phyloP scores from a whole-genome alignment of 176 grass and related monocot species.

The Zea luxurians region DNA sequence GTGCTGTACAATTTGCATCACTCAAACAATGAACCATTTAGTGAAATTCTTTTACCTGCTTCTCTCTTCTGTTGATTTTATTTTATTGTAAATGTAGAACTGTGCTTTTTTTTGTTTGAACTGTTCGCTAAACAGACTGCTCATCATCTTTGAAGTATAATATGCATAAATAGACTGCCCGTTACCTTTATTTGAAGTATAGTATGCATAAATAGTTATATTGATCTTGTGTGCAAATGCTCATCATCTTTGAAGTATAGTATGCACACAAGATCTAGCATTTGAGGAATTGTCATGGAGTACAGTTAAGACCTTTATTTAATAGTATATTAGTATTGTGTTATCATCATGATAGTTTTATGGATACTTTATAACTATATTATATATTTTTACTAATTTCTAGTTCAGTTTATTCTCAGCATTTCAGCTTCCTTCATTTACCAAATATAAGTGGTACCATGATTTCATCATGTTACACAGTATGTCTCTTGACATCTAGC shows the following conservation, averaged over 20 bases:
- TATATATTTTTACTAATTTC: neutral
- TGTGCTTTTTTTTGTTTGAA: slow-evolving; percentile 5
- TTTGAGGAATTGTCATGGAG: neutral
- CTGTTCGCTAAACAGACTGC: slow-evolving; percentile 2
- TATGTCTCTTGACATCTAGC: slow-evolving; percentile 7
- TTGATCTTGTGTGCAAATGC: neutral
- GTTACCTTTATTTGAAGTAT: slow-evolving; percentile 1
- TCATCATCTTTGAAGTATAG: neutral
- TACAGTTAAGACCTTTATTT: slow-evolving; percentile 4
- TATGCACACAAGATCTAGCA: neutral
- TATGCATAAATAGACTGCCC: neutral
- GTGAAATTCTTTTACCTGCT: neutral
- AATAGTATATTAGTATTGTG: neutral
- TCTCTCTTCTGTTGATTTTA: slow-evolving; percentile 3
- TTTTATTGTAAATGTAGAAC: neutral
- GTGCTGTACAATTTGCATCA: neutral
- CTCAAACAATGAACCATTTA: neutral
- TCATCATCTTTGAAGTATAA: neutral
- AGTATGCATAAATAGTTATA: neutral
- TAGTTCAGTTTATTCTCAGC: neutral
- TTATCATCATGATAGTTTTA: neutral
- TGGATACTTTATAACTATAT: neutral
- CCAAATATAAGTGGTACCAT: neutral
- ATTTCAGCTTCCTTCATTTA: neutral
- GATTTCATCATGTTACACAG: neutral